These are phyloP conservation scores for Colletotrichum truncatum DNA, from an alignment of 2,329 filamentous ascomycete species.

Conservation along the genomic window DNA sequence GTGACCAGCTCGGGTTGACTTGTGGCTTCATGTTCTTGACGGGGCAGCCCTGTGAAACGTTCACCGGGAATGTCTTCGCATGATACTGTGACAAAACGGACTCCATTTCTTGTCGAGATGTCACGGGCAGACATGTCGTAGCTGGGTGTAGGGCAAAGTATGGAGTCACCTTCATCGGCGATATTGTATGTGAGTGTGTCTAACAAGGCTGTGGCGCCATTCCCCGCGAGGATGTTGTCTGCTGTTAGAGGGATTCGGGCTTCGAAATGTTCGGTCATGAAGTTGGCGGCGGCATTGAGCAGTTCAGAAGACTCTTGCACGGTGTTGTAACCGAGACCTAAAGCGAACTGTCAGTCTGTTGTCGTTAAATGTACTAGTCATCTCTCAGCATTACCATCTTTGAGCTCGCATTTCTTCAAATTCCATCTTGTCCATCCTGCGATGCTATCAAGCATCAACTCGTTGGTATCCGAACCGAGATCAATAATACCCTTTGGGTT, in stretches of 20 bases:
- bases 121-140: background rate
- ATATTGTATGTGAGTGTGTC: conserved; percentile 2
- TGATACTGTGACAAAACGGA: conserved; percentile 6
- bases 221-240: conserved; percentile 11
- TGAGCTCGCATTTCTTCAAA: conserved; percentile 1
- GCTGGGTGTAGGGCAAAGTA: conserved; percentile 6
- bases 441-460: conserved; percentile 16
- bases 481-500: conserved; percentile 19
- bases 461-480: conserved; percentile 12
- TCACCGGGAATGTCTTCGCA: conserved; percentile 23
- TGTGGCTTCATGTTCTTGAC: background rate
- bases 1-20: background rate
- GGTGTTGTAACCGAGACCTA: background rate
- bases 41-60: background rate
- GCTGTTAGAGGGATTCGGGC: background rate
- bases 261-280: conserved; percentile 18
- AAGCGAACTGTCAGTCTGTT: background rate
- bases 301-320: background rate
- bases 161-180: background rate
- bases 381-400: background rate
- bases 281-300: background rate
- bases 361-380: too few relatives aligned
- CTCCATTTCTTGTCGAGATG: background rate
- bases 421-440: conserved; percentile 2
- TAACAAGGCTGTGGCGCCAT: background rate